Base-by-base conservation (phyloP, 345 rosid genomes). In the Rhodamnia rubescens region DNA sequence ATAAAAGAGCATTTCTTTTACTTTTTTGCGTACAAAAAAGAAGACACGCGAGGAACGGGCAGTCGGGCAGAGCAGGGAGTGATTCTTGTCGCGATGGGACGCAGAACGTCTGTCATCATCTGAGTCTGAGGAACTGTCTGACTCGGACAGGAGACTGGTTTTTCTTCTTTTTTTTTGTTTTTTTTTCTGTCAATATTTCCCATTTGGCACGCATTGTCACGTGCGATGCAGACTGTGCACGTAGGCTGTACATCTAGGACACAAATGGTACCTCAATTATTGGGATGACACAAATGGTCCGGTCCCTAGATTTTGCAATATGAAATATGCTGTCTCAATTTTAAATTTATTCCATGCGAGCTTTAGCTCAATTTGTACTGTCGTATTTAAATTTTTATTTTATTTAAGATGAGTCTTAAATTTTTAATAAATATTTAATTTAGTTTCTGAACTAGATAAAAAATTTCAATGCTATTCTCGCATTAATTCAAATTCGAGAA, bases 61-160 rank as follows among this genome's bases (percentile, higher is more conserved):
- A 36, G 4, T n/a, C n/a, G n/a, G n/a, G n/a, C n/a, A n/a, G 24
- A 36, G 24, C 1, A 9, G 78, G 24, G 11, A 0, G 78, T 0
- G 47, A 40, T 0, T 0, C 47, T 69, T 20, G 2, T 69, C 14
- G 26, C 80, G 26, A 69, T 1, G 47, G 78, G 7, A 9, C 13
- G 78, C 78, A 32, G 78, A 69, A 69, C 18, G 0, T 32, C 7
- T 69, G 47, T 18, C 10, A 11, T 49, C 11, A 9, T 36, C 78
- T 69, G 47, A 0, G 78, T 36, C 78, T 69, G 78, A 32, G 24
- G 13, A 69, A 18, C 40, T 8, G 78, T 69, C 47, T 9, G 47
- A 9, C 78, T 8, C 1, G 47, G 47, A 36, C 78, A 36, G 78
- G 2, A 36, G 24, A 11, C 78, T 64, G 47, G 24, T 32, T 44